phyloP scores from a whole-genome alignment of 1,139 yeast genomes.

The Kurtzmaniella quercitrusa region DNA sequence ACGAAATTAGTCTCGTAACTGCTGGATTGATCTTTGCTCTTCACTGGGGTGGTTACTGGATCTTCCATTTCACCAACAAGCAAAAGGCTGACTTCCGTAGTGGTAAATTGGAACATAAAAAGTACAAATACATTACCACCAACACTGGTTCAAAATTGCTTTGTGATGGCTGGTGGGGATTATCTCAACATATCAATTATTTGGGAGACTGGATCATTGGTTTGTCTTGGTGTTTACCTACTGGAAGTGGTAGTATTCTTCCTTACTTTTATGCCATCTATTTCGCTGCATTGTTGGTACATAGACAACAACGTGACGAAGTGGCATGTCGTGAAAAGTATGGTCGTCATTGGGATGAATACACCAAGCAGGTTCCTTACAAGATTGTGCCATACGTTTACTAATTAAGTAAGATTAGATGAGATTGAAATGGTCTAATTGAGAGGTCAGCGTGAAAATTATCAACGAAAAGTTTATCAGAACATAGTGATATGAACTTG shows the following conservation, averaged over 20 bases:
- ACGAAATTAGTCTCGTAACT: slow-evolving; percentile 46
- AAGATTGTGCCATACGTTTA: slow-evolving; percentile 87
- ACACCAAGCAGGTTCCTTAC: slow-evolving; percentile 77
- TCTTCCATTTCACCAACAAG: slow-evolving; percentile 78
- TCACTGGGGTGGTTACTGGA: slow-evolving; percentile 61
- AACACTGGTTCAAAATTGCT: slow-evolving; percentile 75
- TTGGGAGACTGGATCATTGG: slow-evolving; percentile 95
- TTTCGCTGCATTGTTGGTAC: slow-evolving; percentile 76
- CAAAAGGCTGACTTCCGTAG: slow-evolving; percentile 83
- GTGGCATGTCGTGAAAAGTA: slow-evolving; percentile 85
- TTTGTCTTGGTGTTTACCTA: slow-evolving; percentile 88
- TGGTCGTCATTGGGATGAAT: slow-evolving; percentile 80
- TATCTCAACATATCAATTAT: slow-evolving; percentile 89
- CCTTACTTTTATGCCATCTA: slow-evolving; percentile 85
- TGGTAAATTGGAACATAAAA: slow-evolving; percentile 62
- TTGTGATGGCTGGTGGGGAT: slow-evolving; percentile 95
- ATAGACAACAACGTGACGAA: slow-evolving; percentile 89
- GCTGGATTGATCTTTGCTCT: slow-evolving; percentile 40
- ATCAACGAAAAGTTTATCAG: no score
- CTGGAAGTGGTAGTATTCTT: slow-evolving; percentile 76
- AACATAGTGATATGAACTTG: slow-evolving; percentile 5
- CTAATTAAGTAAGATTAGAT: slow-evolving; percentile 32
- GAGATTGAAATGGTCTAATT: no score
- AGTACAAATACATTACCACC: slow-evolving; percentile 66
- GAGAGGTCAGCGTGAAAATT: no score